phyloP scores from a whole-genome alignment of 2,329 filamentous ascomycete genomes.

The Sporothrix variecibatus region DNA sequence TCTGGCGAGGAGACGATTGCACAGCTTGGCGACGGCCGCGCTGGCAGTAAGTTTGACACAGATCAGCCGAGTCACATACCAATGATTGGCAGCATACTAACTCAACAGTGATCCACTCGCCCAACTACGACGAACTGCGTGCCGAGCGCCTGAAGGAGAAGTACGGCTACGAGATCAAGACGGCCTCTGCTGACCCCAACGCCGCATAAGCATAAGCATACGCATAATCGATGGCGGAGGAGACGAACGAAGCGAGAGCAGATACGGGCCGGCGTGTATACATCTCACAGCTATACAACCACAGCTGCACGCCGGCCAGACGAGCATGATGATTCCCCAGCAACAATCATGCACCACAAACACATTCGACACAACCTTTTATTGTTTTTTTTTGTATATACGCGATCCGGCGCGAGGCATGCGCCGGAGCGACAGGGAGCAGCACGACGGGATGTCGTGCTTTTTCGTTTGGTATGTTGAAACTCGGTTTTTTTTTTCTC shows the following conservation, averaged over 20 bases:
- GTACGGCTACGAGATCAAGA: constrained; percentile 82
- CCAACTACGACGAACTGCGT: constrained; percentile 83
- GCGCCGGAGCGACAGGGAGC: neutral
- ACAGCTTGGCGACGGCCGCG: constrained; percentile 83
- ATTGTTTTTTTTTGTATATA: constrained; percentile 26
- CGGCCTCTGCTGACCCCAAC: constrained; percentile 55
- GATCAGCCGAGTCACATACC: neutral
- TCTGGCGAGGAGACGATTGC: constrained; percentile 78
- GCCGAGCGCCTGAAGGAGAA: constrained; percentile 78
- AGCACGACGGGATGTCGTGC: constrained; percentile 15
- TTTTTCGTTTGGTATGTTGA: constrained; percentile 11
- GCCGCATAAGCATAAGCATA: constrained; percentile 12
- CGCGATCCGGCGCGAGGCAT: neutral
- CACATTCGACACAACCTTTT: neutral
- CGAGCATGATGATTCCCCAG: constrained; percentile 6
- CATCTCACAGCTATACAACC: too few relatives aligned
- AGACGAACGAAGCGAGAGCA: neutral
- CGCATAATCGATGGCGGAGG: neutral
- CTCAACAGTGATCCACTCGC: constrained; percentile 65
- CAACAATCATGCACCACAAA: neutral
- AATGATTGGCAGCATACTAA: neutral
- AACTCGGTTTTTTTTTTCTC: neutral
- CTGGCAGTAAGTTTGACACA: constrained; percentile 45
- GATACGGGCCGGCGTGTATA: neutral
- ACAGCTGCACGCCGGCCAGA: neutral